Evolutionary conservation across 768 basidiomycete species (phyloP), one percentile per base, ranked within the genome.

Genomic region (Asterophora lycoperdoides): DNA sequence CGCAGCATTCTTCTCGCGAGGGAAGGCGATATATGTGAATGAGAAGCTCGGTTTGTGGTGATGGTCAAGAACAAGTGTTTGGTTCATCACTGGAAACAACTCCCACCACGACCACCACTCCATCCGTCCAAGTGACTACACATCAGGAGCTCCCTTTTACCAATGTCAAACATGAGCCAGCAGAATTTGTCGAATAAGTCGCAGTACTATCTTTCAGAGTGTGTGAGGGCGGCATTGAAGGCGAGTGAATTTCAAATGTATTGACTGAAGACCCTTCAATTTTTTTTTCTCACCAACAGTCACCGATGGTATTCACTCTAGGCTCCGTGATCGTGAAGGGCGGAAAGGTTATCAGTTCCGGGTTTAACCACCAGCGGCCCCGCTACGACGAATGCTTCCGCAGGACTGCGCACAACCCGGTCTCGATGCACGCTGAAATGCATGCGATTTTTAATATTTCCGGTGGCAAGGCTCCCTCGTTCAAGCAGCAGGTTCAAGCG

Each of bases 361-460:
- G 78, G 11, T 71, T 73, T 52, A 81, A 81, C 54, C 80, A 80
- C 54, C 74, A 76, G 55, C 68, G 78, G 32, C 67, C 78, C 19
- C 74, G 76, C 49, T 80, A 79, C 56, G 75, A 80, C 49, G 77
- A 77, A 19, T 63, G 64, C 9, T 70, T 74, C 39, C 58, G 66
- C 23, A 56, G 49, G 33, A 66, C 63, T 44, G 68, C 67, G 42
- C 69, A 70, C 43, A 76, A 71, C 68, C 62, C 66, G 15, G 49
- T 68, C 13, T 69, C 65, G 2, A 69, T 81, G 77, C 78, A 81
- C 55, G 78, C 80, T 2, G 77, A 80, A 64, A 81, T 80, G 80
- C 74, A 80, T 53, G 74, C 73, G 23, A 81, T 80, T 49, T 77
- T 74, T 63, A 79, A 64, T 54, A 57, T 74, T 47, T 77, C 74